These are phyloP conservation scores for Colletotrichum euphorbiae DNA, from an alignment of 2,329 filamentous ascomycete species.

Conservation along the genomic window DNA sequence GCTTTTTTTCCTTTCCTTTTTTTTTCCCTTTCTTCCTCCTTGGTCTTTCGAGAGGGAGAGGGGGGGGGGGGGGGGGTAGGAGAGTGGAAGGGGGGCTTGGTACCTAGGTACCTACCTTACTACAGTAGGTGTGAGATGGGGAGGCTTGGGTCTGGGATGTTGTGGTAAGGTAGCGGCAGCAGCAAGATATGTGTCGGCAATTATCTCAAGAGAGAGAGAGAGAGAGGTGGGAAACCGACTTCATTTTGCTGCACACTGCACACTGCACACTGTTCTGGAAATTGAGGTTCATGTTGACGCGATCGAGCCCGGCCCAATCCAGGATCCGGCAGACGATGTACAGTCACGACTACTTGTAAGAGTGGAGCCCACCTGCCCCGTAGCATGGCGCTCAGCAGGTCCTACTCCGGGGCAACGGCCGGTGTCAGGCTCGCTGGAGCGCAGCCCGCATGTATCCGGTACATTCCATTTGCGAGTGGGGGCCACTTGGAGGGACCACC, in stretches of 20 bases:
- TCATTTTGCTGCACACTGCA: constrained; percentile 7
- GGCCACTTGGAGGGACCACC: constrained; percentile 12
- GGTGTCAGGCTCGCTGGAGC: constrained; percentile 19
- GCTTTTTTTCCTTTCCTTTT: constrained; percentile 1
- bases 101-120: too few relatives aligned
- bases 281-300: constrained; percentile 39
- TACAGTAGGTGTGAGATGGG: not conserved
- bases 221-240: not conserved
- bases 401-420: not conserved
- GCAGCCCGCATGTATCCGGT: constrained; percentile 29
- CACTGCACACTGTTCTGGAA: constrained; percentile 30
- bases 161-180: not conserved
- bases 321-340: constrained; percentile 31
- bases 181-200: constrained; percentile 29
- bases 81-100: constrained; percentile 18
- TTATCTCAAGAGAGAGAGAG: not conserved
- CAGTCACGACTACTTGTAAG: constrained; percentile 25
- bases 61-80: not conserved
- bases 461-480: not conserved
- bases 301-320: constrained; percentile 33
- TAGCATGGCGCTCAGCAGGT: too few relatives aligned
- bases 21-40: not conserved
- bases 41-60: not conserved
- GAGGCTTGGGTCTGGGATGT: constrained; percentile 12
- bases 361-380: not conserved